Evolutionary conservation across 2,329 filamentous ascomycete species (phyloP).

Genomic region (Diaporthe velutina): DNA sequence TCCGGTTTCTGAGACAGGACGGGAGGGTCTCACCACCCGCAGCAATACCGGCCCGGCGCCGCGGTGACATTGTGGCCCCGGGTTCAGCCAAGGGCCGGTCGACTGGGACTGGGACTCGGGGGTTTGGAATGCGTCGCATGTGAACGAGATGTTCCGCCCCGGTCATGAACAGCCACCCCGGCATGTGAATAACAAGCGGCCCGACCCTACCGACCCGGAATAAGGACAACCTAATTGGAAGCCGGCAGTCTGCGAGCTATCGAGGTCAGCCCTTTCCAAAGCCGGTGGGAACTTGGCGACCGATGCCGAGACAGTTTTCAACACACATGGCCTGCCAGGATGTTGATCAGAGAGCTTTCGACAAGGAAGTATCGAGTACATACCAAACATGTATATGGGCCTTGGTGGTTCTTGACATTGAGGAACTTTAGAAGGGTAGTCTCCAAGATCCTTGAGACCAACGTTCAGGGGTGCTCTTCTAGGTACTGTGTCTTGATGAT

Average conservation of each 20-base stretch:
- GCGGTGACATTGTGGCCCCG: neutral
- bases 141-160: neutral
- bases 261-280: neutral
- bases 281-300: neutral
- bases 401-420: neutral
- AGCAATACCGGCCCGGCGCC: neutral
- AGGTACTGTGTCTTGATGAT: too few species aligned
- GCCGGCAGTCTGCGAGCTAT: too few species aligned
- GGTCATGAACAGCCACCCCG: neutral
- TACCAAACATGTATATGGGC: neutral
- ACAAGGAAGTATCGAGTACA: neutral
- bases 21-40: slow-evolving; percentile 12
- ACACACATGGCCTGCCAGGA: neutral
- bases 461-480: neutral
- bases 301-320: neutral
- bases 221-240: neutral
- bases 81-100: neutral
- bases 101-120: neutral
- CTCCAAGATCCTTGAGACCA: too few species aligned
- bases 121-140: neutral
- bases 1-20: neutral
- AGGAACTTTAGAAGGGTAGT: neutral
- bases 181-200: neutral
- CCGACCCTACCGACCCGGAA: slow-evolving; percentile 5
- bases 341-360: neutral